Evolutionary conservation across 305 asterid genomes (phyloP), one percentile per base, ranked within the genome.

Genomic region (Rubia tinctorum): DNA sequence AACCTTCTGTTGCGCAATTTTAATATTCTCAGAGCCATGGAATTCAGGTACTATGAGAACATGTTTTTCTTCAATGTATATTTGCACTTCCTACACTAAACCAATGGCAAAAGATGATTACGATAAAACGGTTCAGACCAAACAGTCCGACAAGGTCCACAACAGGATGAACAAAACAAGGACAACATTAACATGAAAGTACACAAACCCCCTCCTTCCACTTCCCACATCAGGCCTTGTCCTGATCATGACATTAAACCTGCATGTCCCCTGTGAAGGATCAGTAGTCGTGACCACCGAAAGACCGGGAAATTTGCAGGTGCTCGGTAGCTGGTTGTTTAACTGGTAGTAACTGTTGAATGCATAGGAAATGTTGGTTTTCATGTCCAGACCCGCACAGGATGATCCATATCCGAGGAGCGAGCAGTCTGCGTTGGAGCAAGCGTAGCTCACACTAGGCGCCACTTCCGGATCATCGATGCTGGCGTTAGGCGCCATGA

Each of bases 271-370:
- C 1, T 39, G 72, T 7, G 99, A 94, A 1, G 98, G 99, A 71
- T 94, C 96, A 9, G 61, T 68, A 0, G 77, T 82, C 1, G 97
- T 91, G 74, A 89, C 23, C 55, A 76, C 86, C 0, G 97, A 89
- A 45, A 94, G 92, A 74, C 88, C 87, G n/a, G 96, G 90, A 79
- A 94, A 94, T 83, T 71, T 73, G 83, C 99, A 94, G 14, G 97
- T 90, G 20, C 56, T 88, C 2, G 80, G 84, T 67, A 78, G 81
- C 89, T 94, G 99, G 61, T 94, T 62, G 10, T 76, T 73, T 43
- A 71, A 81, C 84, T 94, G 99, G 84, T 88, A 94, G 70, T 94
- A 94, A 75, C 89, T 90, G 66, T 94, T 94, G 68, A 90, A 94
- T 4, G 99, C 98, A 71, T 83, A 91, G 0, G 99, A 91, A 47